Conservation (phyloP, 495 filamentous ascomycete genomes). For the Evernia prunastri region DNA sequence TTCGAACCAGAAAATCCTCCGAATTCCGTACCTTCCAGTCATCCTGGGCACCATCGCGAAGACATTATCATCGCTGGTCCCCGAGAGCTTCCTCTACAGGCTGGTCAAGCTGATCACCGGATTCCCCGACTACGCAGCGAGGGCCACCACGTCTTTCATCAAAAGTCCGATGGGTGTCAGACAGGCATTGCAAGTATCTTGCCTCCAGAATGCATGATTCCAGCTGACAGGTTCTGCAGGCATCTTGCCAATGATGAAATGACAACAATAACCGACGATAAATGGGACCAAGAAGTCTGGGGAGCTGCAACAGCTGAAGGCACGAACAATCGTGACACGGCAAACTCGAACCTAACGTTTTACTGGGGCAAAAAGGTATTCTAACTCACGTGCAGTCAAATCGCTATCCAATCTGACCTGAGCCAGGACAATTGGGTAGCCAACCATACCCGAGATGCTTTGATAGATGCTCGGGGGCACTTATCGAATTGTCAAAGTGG, state of each 20-base stretch:
- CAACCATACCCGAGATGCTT: slow-evolving; percentile 61
- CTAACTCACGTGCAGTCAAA: background rate
- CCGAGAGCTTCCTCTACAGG: slow-evolving; percentile 35
- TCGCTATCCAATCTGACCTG: background rate
- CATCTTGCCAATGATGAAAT: slow-evolving; percentile 71
- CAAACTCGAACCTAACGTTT: slow-evolving; percentile 58
- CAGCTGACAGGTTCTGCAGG: slow-evolving; percentile 30
- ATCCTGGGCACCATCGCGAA: slow-evolving; percentile 48
- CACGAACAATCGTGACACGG: slow-evolving; percentile 26
- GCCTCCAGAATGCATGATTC: background rate
- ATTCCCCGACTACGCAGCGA: slow-evolving; percentile 51
- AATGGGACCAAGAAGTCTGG: slow-evolving; percentile 79
- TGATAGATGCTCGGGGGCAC: slow-evolving; percentile 51
- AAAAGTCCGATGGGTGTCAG: slow-evolving; percentile 55
- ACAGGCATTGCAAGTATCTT: slow-evolving; percentile 55
- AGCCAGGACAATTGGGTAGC: slow-evolving; percentile 75
- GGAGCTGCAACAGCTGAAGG: slow-evolving; percentile 46
- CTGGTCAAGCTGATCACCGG: slow-evolving; percentile 45
- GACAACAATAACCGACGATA: slow-evolving; percentile 63
- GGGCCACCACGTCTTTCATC: slow-evolving; percentile 58
- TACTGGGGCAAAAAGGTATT: slow-evolving; percentile 59
- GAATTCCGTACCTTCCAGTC: slow-evolving; percentile 48
- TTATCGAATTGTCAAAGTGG: slow-evolving; percentile 14
- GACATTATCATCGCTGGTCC: slow-evolving; percentile 41
- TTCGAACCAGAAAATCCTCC: slow-evolving; percentile 19